Evolutionary conservation across 371 early-diverging fungal genomes (phyloP).

Genomic region (Apophysomyces elegans): DNA sequence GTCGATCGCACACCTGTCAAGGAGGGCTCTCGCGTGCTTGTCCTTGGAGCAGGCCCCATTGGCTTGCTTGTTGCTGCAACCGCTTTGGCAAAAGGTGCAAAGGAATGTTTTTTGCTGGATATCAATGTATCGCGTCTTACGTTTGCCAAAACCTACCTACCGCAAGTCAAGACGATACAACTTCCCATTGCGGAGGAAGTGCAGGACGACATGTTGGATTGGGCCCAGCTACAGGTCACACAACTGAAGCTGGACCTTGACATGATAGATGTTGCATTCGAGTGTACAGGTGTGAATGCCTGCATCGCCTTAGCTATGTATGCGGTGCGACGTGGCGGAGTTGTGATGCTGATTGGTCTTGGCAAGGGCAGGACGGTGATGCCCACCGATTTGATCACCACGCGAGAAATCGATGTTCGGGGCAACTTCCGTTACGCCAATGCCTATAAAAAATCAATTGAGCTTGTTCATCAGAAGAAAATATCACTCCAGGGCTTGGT

Average conservation of each 20-base stretch:
- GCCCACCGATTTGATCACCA: slow-evolving; percentile 15
- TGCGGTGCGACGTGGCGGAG: slow-evolving; percentile 17
- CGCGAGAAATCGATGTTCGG: slow-evolving; percentile 17
- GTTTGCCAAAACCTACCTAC: slow-evolving; percentile 28
- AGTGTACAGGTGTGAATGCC: slow-evolving; percentile 24
- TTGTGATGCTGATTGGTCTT: slow-evolving; percentile 21
- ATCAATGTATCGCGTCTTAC: slow-evolving; percentile 20
- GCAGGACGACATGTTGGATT: slow-evolving; percentile 8
- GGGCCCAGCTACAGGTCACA: slow-evolving; percentile 14
- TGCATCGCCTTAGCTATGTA: slow-evolving; percentile 21
- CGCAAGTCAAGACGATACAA: slow-evolving; percentile 13
- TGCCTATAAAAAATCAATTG: slow-evolving; percentile 25
- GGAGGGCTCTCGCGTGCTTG: slow-evolving; percentile 19
- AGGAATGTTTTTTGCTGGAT: slow-evolving; percentile 20
- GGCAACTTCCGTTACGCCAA: slow-evolving; percentile 17
- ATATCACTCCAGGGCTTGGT: slow-evolving; percentile 22
- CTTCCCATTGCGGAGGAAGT: too few relatives aligned
- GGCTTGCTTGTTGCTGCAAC: slow-evolving; percentile 24
- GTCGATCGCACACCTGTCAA: slow-evolving; percentile 16
- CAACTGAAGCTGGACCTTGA: neutral
- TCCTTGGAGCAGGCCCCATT: slow-evolving; percentile 27
- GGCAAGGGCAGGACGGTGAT: slow-evolving; percentile 9
- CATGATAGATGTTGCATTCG: slow-evolving; percentile 19
- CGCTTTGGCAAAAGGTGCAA: slow-evolving; percentile 19
- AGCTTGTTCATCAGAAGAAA: slow-evolving; percentile 13